Evolutionary conservation across 2,329 filamentous ascomycete species (phyloP).

Genomic region (Neonectria coccinea): DNA sequence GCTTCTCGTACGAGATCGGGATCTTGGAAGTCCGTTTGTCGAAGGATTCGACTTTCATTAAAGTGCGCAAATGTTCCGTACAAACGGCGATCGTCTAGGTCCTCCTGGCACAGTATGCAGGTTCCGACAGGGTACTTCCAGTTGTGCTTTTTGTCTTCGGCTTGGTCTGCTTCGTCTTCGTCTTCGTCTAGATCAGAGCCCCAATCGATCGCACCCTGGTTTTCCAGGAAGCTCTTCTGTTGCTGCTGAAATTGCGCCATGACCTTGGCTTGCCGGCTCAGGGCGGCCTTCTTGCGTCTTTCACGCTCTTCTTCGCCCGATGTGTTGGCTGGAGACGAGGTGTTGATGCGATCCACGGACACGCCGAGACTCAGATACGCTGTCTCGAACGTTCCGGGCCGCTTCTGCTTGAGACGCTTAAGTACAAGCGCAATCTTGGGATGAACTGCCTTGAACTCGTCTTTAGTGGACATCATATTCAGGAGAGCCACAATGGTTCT

Average conservation of each 20-base stretch:
- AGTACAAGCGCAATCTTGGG: conserved; percentile 87
- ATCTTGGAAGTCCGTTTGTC: conserved; percentile 87
- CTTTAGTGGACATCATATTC: conserved; percentile 71
- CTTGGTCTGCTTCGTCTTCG: conserved; percentile 71
- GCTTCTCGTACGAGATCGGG: conserved; percentile 87
- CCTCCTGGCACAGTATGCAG: conserved; percentile 96
- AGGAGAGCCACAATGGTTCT: conserved; percentile 75
- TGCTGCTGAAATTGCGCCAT: conserved; percentile 99
- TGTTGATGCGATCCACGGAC: conserved; percentile 82
- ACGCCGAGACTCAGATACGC: conserved; percentile 74
- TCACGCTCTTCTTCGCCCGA: conserved; percentile 79
- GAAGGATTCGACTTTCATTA: conserved; percentile 85
- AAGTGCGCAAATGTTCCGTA: conserved; percentile 95
- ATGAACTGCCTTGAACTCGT: conserved; percentile 84
- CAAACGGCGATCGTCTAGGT: conserved; percentile 87
- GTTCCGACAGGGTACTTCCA: conserved; percentile 95
- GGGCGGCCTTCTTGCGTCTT: conserved; percentile 88
- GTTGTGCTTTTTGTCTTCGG: conserved; percentile 71
- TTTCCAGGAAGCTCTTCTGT: conserved; percentile 93
- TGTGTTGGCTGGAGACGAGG: conserved; percentile 80
- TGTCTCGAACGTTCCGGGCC: conserved; percentile 76
- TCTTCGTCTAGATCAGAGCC: conserved; percentile 81
- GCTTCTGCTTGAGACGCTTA: conserved; percentile 85
- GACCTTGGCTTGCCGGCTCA: conserved; percentile 89
- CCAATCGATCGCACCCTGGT: conserved; percentile 89